Conservation (phyloP, 345 rosid genomes). For the Euphorbia lathyris region DNA sequence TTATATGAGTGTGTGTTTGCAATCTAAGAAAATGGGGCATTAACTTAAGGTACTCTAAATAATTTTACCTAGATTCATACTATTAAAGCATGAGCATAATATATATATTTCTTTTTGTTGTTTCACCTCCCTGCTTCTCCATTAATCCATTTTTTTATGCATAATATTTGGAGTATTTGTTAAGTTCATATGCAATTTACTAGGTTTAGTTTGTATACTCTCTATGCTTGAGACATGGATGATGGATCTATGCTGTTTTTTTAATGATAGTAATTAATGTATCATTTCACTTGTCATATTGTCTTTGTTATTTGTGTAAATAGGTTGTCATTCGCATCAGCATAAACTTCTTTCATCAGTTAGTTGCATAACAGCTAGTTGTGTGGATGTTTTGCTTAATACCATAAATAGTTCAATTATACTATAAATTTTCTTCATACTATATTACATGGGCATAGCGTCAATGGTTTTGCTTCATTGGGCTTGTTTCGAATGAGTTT, state of each 20-base stretch:
- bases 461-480: neutral
- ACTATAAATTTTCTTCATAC: neutral
- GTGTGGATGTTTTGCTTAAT: no score
- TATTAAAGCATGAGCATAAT: neutral
- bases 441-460: neutral
- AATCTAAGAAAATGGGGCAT: neutral
- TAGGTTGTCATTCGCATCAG: neutral
- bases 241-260: neutral
- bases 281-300: neutral
- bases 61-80: no score
- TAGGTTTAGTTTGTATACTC: neutral
- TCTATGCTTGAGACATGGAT: neutral
- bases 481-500: no score
- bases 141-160: neutral
- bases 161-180: neutral
- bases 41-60: neutral
- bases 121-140: neutral
- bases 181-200: neutral
- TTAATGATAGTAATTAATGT: neutral
- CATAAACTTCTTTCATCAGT: neutral
- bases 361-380: neutral
- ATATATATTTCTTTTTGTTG: neutral
- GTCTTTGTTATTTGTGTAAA: neutral
- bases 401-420: neutral
- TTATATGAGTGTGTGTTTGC: neutral